These are phyloP conservation scores for Corymbia calophylla DNA, from an alignment of 441 rosid genomes.

Conservation along the genomic window DNA sequence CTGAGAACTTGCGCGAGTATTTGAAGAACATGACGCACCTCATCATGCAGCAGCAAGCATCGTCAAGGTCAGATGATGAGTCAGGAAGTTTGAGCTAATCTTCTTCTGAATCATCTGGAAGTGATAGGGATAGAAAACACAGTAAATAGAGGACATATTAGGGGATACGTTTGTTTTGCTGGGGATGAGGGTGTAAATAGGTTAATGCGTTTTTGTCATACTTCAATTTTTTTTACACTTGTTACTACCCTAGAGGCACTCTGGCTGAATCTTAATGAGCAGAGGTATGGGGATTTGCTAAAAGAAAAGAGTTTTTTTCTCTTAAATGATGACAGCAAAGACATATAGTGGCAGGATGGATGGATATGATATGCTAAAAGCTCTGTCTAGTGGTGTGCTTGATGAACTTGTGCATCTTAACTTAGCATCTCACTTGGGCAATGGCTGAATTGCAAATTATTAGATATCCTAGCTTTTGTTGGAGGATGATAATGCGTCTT, in stretches of 20 bases:
- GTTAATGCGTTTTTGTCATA: neutral
- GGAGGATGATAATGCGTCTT: neutral
- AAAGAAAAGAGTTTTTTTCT: neutral
- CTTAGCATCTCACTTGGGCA: neutral
- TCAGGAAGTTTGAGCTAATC: constrained; percentile 28
- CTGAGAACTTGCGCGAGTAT: constrained; percentile 74
- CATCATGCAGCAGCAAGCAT: constrained; percentile 69
- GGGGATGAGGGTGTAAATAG: neutral
- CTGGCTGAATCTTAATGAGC: neutral
- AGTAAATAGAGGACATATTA: constrained; percentile 20
- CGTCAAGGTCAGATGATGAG: constrained; percentile 14
- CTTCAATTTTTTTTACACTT: neutral
- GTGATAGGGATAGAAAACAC: constrained; percentile 26
- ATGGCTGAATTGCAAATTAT: neutral
- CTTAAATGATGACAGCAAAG: neutral
- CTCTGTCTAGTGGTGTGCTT: no score
- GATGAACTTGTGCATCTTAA: no score
- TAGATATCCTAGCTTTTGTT: neutral
- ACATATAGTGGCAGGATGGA: no score
- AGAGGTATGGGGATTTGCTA: neutral
- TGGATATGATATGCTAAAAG: no score
- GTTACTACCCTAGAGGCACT: neutral
- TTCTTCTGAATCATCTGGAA: constrained; percentile 22
- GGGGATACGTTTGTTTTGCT: neutral
- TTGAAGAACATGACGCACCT: constrained; percentile 88